A percentile compares a stretch with the other conserved stretches of the same genome.
Evolutionary conservation across 257 asterid genomes (phyloP).

Genomic region (Penstemon davidsonii): DNA sequence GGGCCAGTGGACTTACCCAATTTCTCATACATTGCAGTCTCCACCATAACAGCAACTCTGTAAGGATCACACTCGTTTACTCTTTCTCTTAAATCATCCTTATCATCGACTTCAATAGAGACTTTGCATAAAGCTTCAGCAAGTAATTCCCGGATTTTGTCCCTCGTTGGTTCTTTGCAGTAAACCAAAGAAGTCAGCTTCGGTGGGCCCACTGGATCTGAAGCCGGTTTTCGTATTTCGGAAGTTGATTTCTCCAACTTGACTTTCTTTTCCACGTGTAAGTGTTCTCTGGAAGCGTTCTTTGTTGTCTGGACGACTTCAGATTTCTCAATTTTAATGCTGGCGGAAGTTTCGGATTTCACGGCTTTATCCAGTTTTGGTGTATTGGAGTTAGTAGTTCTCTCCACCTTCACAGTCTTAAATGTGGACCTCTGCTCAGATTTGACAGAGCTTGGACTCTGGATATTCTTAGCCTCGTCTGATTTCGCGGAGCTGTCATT

Average conservation of each 20-base stretch:
- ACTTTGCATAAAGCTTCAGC: constrained; percentile 58
- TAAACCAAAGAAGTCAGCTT: constrained; percentile 49
- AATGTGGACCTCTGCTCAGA: constrained; percentile 39
- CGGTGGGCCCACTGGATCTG: constrained; percentile 37
- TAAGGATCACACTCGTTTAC: constrained; percentile 65
- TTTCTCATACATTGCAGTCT: constrained; percentile 55
- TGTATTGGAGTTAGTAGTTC: constrained; percentile 20
- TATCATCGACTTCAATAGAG: constrained; percentile 37
- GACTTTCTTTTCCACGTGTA: constrained; percentile 38
- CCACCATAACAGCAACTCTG: constrained; percentile 62
- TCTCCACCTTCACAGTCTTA: constrained; percentile 49
- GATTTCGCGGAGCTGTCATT: constrained; percentile 41
- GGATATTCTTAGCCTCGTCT: constrained; percentile 38
- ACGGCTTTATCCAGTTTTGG: constrained; percentile 32
- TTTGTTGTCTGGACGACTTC: constrained; percentile 31
- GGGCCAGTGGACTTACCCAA: constrained; percentile 60
- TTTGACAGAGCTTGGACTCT: constrained; percentile 50
- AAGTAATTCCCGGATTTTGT: constrained; percentile 51
- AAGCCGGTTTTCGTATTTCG: constrained; percentile 27
- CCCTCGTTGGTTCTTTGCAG: constrained; percentile 57
- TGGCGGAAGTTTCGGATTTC: constrained; percentile 42
- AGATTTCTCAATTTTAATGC: constrained; percentile 34
- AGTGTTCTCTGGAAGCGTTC: constrained; percentile 29
- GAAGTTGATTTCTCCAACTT: constrained; percentile 49
- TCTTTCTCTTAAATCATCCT: constrained; percentile 38